Evolutionary conservation across 192 early-diverging fungal genomes (phyloP).

Genomic region (Phycomyces nitens): DNA sequence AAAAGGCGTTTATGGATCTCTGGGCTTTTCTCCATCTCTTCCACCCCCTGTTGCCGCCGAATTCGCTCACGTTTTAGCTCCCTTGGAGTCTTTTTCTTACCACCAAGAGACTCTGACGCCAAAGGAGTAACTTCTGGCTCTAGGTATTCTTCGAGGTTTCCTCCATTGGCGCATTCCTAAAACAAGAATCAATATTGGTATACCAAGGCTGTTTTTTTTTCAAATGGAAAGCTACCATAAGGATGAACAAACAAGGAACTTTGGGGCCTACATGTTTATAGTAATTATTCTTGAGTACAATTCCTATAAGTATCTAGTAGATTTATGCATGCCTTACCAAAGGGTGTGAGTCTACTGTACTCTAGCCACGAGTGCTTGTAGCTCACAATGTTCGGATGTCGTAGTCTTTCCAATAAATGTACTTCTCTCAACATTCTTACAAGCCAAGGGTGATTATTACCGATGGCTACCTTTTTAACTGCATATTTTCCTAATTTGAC

Average conservation of each 20-base stretch:
- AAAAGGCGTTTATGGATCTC: slow-evolving; percentile 37
- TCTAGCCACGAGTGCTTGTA: slow-evolving; percentile 98
- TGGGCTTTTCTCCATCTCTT: slow-evolving; percentile 12
- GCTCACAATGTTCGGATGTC: slow-evolving; percentile 88
- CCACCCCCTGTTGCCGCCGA: slow-evolving; percentile 15
- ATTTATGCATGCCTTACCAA: slow-evolving; percentile 40
- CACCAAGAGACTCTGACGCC: neutral
- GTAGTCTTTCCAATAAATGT: slow-evolving; percentile 82
- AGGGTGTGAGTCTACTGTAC: slow-evolving; percentile 67
- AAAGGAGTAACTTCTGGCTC: slow-evolving; percentile 33
- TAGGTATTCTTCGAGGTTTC: slow-evolving; percentile 93
- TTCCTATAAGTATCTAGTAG: too few species aligned
- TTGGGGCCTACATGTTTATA: slow-evolving; percentile 54
- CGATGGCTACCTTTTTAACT: slow-evolving; percentile 93
- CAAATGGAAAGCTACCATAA: slow-evolving; percentile 62
- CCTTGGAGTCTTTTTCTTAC: slow-evolving; percentile 10
- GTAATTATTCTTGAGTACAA: too few species aligned
- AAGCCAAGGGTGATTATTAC: slow-evolving; percentile 84
- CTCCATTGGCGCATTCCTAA: slow-evolving; percentile 83
- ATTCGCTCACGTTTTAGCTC: slow-evolving; percentile 27
- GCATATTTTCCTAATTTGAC: slow-evolving; percentile 84
- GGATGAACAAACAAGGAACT: slow-evolving; percentile 90
- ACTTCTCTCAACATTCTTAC: slow-evolving; percentile 92
- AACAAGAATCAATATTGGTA: neutral
- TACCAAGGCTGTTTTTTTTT: too few species aligned